Percentiles rank a stretch among this genome's conserved stretches.
Evolutionary conservation across 768 basidiomycete genomes (phyloP).

Genomic region (Mycena galopus): DNA sequence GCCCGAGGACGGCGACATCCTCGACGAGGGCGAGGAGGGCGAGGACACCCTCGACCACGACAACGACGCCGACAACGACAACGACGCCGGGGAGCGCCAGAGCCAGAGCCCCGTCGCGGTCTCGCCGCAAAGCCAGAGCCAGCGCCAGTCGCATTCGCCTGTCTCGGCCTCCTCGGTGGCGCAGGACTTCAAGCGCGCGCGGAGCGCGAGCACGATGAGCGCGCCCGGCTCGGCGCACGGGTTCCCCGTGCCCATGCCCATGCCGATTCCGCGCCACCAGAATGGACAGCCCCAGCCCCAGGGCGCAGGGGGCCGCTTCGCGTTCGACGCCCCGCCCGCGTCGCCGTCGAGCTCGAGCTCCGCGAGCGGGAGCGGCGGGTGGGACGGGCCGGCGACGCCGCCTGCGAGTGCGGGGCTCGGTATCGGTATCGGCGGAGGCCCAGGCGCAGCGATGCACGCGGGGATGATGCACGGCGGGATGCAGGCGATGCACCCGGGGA

Average conservation of each 20-base stretch:
- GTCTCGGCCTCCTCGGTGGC: background rate
- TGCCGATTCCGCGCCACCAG: background rate
- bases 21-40: constrained; percentile 5
- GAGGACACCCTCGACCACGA: background rate
- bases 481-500: background rate
- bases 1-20: background rate
- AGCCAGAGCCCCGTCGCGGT: too few species aligned
- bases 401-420: background rate
- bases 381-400: constrained; percentile 11
- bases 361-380: constrained; percentile 3
- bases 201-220: constrained; percentile 2
- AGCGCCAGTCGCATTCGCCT: background rate
- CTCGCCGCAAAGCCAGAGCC: too few species aligned
- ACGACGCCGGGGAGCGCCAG: background rate
- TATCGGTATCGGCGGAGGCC: too few species aligned
- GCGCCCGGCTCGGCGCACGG: background rate
- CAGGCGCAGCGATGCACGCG: background rate
- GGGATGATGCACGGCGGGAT: constrained; percentile 1
- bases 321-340: constrained; percentile 15
- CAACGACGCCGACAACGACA: background rate
- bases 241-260: background rate
- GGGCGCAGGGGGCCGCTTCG: constrained; percentile 4
- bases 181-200: background rate
- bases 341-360: background rate
- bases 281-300: background rate